A percentile compares a stretch with the other conserved stretches of the same genome.
phyloP scores from a whole-genome alignment of 352 stramenopile species.

The Globisporangium polare region DNA sequence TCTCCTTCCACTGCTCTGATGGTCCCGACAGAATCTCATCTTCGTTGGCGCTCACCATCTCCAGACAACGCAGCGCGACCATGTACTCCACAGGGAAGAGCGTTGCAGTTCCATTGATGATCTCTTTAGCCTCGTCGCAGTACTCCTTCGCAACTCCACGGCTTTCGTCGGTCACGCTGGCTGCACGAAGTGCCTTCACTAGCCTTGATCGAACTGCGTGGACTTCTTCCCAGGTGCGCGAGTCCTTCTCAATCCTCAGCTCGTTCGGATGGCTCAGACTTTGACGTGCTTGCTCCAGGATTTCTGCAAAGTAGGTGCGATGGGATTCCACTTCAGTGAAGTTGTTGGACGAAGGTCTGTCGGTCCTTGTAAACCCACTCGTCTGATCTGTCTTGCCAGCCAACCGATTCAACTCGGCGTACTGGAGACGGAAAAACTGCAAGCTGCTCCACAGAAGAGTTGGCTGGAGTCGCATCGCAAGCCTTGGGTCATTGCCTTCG shows the following conservation, averaged over 20 bases:
- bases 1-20: constrained; percentile 27
- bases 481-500: constrained; percentile 43
- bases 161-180: constrained; percentile 17
- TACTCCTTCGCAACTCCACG: constrained; percentile 21
- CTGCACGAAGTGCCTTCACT: constrained; percentile 32
- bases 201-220: constrained; percentile 36
- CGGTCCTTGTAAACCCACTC: not conserved
- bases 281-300: constrained; percentile 1
- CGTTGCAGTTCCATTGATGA: constrained; percentile 35
- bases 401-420: constrained; percentile 36
- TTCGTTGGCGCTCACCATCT: constrained; percentile 27
- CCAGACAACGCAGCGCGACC: constrained; percentile 39
- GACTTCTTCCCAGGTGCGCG: constrained; percentile 37
- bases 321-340: constrained; percentile 5
- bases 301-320: constrained; percentile 5
- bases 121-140: constrained; percentile 25
- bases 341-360: not conserved
- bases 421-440: constrained; percentile 61
- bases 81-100: constrained; percentile 67
- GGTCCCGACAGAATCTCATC: constrained; percentile 28
- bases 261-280: constrained; percentile 15
- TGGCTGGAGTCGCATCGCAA: constrained; percentile 39
- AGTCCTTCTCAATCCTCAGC: constrained; percentile 33
- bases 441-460: constrained; percentile 36
- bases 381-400: not conserved